These are phyloP conservation scores for Citrullus amarus DNA, from an alignment of 306 rosid genomes.

Conservation along the genomic window DNA sequence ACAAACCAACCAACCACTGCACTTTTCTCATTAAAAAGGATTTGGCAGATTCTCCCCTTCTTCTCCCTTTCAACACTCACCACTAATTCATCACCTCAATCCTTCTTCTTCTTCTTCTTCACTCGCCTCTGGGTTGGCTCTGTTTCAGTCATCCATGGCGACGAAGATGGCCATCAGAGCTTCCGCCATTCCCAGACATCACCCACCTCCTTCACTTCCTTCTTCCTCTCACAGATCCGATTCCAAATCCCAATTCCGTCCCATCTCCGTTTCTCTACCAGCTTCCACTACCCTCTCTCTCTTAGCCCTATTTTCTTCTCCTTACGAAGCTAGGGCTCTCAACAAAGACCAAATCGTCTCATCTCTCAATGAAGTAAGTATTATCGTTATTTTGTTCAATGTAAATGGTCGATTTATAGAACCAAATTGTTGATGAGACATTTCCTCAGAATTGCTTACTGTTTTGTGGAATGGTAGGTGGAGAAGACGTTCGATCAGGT, in stretches of 20 bases:
- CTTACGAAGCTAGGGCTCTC: slow-evolving; percentile 56
- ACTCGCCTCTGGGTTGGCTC: background rate
- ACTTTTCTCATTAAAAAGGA: background rate
- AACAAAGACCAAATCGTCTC: slow-evolving; percentile 69
- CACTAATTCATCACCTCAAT: background rate
- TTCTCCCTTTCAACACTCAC: background rate
- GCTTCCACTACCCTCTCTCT: slow-evolving; percentile 63
- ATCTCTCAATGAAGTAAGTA: slow-evolving; percentile 52
- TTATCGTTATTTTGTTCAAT: background rate
- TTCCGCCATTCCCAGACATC: slow-evolving; percentile 35
- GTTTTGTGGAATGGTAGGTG: slow-evolving; percentile 28
- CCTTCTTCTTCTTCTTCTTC: background rate
- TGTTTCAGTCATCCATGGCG: slow-evolving; percentile 15
- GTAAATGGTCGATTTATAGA: background rate
- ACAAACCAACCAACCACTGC: background rate
- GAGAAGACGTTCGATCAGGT: slow-evolving; percentile 72
- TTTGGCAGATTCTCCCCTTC: background rate
- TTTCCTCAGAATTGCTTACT: background rate
- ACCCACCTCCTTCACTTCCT: slow-evolving; percentile 19
- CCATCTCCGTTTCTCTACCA: slow-evolving; percentile 40
- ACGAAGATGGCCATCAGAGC: slow-evolving; percentile 62
- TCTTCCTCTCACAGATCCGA: slow-evolving; percentile 18
- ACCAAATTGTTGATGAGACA: background rate
- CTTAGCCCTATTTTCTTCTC: slow-evolving; percentile 50
- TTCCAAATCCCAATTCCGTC: slow-evolving; percentile 27